These are phyloP conservation scores for Boletellus ananiceps DNA, from an alignment of 768 basidiomycete genomes.

Conservation along the genomic window DNA sequence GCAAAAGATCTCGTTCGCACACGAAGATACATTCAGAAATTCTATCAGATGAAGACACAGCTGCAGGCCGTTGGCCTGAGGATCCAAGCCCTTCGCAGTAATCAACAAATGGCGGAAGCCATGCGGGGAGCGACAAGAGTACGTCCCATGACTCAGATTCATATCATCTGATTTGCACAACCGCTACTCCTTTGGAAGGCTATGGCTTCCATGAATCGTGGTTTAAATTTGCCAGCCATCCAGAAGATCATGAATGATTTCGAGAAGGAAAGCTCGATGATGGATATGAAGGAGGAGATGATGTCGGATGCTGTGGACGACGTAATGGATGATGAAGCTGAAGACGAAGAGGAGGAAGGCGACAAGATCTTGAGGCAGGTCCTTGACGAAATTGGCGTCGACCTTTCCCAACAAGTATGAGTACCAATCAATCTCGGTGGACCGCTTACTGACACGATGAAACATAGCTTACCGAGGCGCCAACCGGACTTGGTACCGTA, in stretches of 20 bases:
- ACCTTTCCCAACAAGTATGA: slow-evolving; percentile 76
- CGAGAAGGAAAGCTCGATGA: slow-evolving; percentile 93
- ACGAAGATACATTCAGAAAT: slow-evolving; percentile 92
- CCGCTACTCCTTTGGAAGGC: slow-evolving; percentile 50
- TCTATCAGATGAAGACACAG: slow-evolving; percentile 98
- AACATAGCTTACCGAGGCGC: slow-evolving; percentile 75
- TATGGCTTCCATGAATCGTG: slow-evolving; percentile 97
- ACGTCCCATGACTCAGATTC: slow-evolving; percentile 28
- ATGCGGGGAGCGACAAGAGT: slow-evolving; percentile 98
- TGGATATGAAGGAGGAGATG: slow-evolving; percentile 99
- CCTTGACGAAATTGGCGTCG: slow-evolving; percentile 94
- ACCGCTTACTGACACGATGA: slow-evolving; percentile 8
- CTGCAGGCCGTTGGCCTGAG: slow-evolving; percentile 92
- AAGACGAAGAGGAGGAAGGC: slow-evolving; percentile 94
- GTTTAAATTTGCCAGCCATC: slow-evolving; percentile 91
- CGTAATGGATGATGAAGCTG: slow-evolving; percentile 87
- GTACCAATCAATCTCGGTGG: not conserved
- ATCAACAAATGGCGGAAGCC: slow-evolving; percentile 98
- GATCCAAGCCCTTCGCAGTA: slow-evolving; percentile 94
- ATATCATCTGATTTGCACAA: slow-evolving; percentile 1
- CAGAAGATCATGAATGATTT: slow-evolving; percentile 98
- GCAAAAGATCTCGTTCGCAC: slow-evolving; percentile 98
- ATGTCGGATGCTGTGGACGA: slow-evolving; percentile 99
- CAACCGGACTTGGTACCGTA: slow-evolving; percentile 60
- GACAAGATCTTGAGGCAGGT: slow-evolving; percentile 96